Evolutionary conservation across 306 rosid species (phyloP), one percentile per base, ranked within the genome.

Genomic region (Comarum palustre): DNA sequence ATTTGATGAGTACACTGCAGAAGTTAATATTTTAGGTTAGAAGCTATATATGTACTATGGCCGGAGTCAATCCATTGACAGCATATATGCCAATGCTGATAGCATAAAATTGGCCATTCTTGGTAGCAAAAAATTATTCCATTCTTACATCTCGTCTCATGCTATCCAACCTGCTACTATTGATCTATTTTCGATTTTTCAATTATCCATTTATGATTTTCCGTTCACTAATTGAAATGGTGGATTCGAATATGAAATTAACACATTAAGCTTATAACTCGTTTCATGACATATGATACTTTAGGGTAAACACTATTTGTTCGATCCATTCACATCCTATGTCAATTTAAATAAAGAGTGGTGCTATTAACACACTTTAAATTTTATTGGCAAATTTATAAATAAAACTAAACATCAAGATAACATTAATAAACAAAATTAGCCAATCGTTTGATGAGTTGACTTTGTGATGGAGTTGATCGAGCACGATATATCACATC

Each of bases 31-130:
- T 24, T 15, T 22, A 65, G 34, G 32, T 71, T n/a, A 32, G 48
- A 64, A 27, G 73, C 58, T 27, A 22, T 50, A 7, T 5, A 32
- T 50, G 16, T 42, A 36, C 4, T 24, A 41, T 24, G 22, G n/a
- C n/a, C n/a, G n/a, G 10, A 62, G 71, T 73, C 75, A 79, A 63
- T 66, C 65, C 54, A 80, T 65, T 80, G 69, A 38, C 74, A 75
- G 19, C 41, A 65, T 4, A n/a, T 54, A 71, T 15, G 16, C 22
- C 66, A 61, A 16, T 69, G 41, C 41, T 36, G 45, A 31, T 47
- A 12, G 8, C 13, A 55, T 36, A n/a, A 34, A 10, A 54, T 59
- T 36, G 41, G 29, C 47, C 19, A 29, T 39, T 38, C 68, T 19
- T 32, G 22, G 58, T 34, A 1, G 43, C 43, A 11, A 39, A 39